A percentile compares a stretch with the other conserved stretches of the same genome.
Evolutionary conservation across 495 filamentous ascomycete species (phyloP).

Genomic region (Hypoxylon fuscum): DNA sequence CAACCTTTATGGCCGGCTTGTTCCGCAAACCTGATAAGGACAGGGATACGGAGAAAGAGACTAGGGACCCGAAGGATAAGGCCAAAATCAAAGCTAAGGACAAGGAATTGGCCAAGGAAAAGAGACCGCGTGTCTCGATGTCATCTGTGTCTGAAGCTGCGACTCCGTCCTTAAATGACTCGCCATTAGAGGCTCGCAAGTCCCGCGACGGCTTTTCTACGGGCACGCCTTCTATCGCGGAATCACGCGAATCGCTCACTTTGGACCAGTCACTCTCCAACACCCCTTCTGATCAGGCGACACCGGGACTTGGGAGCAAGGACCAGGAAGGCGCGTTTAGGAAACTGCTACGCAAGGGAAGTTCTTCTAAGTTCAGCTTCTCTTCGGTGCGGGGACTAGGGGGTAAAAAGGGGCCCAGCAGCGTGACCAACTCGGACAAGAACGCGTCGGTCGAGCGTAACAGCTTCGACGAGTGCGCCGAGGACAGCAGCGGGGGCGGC

Average conservation of each 20-base stretch:
- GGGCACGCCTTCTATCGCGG: constrained; percentile 70
- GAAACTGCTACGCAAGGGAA: constrained; percentile 81
- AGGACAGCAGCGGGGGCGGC: constrained; percentile 45
- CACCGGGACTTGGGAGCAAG: constrained; percentile 48
- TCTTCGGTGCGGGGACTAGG: constrained; percentile 66
- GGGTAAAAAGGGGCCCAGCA: constrained; percentile 68
- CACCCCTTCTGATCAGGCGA: constrained; percentile 68
- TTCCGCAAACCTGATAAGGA: constrained; percentile 56
- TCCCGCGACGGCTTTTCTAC: constrained; percentile 62
- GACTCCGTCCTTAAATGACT: constrained; percentile 54
- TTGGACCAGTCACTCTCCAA: constrained; percentile 74
- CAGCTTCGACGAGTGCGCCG: constrained; percentile 59
- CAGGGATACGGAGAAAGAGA: constrained; percentile 42
- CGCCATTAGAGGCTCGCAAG: constrained; percentile 68
- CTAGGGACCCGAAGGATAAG: constrained; percentile 46
- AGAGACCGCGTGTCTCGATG: constrained; percentile 44
- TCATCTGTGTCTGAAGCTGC: constrained; percentile 50
- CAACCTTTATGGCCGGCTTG: constrained; percentile 58
- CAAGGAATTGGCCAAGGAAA: constrained; percentile 48
- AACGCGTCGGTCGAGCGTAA: constrained; percentile 53
- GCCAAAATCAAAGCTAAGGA: constrained; percentile 42
- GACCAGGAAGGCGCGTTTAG: constrained; percentile 66
- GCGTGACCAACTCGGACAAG: constrained; percentile 54
- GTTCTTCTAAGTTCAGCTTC: constrained; percentile 79
- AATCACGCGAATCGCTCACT: constrained; percentile 73